Evolutionary conservation across 495 filamentous ascomycete species (phyloP).

Genomic region (Parmelia sp.): DNA sequence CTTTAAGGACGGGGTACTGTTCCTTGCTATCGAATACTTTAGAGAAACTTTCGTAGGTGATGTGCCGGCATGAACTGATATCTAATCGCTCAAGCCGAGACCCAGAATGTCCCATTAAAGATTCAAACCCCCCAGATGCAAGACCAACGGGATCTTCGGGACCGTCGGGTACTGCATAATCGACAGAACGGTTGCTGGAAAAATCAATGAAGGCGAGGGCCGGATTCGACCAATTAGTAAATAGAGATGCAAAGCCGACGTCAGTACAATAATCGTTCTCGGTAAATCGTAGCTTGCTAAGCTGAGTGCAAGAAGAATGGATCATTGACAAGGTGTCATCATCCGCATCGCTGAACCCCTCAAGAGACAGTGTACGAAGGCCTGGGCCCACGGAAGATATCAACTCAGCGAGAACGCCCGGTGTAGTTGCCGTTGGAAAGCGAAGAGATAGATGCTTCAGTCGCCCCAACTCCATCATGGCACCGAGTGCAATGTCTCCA

Average conservation of each 20-base stretch:
- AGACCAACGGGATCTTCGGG: conserved; percentile 56
- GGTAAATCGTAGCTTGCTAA: conserved; percentile 71
- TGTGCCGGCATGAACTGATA: conserved; percentile 72
- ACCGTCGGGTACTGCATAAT: conserved; percentile 59
- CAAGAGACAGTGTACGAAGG: conserved; percentile 67
- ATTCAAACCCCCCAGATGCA: conserved; percentile 63
- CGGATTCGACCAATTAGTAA: conserved; percentile 67
- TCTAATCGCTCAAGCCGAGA: conserved; percentile 54
- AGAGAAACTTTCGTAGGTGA: conserved; percentile 59
- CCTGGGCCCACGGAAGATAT: conserved; percentile 51
- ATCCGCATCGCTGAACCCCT: conserved; percentile 50
- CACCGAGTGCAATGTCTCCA: conserved; percentile 40
- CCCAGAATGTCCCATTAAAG: conserved; percentile 82
- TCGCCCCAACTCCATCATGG: conserved; percentile 48
- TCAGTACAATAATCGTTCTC: conserved; percentile 70
- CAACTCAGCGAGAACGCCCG: conserved; percentile 51
- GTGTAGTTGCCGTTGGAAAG: conserved; percentile 48
- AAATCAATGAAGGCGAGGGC: conserved; percentile 64
- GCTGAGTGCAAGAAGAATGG: conserved; percentile 56
- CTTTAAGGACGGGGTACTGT: conserved; percentile 56
- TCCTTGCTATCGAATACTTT: conserved; percentile 55
- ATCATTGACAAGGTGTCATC: conserved; percentile 59
- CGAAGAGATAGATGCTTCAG: conserved; percentile 70
- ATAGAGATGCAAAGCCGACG: conserved; percentile 60
- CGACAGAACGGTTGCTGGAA: conserved; percentile 64